Percentiles rank a stretch among this genome's conserved stretches.
These are phyloP conservation scores for Suillus spraguei DNA, from an alignment of 768 basidiomycete species.

Conservation along the genomic window DNA sequence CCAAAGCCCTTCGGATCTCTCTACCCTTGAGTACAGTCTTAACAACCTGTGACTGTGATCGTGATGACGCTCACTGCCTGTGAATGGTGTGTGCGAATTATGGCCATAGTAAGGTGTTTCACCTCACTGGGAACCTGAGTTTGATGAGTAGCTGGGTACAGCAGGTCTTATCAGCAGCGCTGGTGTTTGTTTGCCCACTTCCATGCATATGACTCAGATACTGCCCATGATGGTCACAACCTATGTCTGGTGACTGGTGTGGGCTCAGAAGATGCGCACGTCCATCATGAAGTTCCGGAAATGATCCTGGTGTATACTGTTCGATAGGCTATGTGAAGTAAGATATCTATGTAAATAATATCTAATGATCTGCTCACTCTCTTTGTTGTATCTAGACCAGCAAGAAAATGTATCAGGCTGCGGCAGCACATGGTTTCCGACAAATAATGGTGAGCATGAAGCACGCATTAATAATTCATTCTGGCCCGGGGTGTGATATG, in stretches of 20 bases:
- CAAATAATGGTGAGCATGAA: neutral
- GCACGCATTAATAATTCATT: neutral
- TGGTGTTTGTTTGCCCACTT: neutral
- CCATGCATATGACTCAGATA: neutral
- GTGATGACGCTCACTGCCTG: neutral
- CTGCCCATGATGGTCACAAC: neutral
- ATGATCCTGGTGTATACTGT: neutral
- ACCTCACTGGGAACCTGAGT: neutral
- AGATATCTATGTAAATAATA: neutral
- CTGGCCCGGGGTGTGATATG: neutral
- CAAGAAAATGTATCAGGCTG: neutral
- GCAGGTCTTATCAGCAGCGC: neutral
- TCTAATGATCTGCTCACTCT: neutral
- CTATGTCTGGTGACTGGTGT: neutral
- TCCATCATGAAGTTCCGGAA: neutral
- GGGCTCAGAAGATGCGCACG: too few relatives aligned
- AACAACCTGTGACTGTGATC: neutral
- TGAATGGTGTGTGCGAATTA: neutral
- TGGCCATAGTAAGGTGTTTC: neutral
- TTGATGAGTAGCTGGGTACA: neutral
- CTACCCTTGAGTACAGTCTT: too few relatives aligned
- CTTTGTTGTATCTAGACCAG: slow-evolving; percentile 1
- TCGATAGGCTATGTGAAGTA: too few relatives aligned
- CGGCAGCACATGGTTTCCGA: neutral
- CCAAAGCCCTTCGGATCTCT: too few relatives aligned